These are phyloP conservation scores for Nitzschia sp. DNA, from an alignment of 108 stramenopile species.

Conservation along the genomic window DNA sequence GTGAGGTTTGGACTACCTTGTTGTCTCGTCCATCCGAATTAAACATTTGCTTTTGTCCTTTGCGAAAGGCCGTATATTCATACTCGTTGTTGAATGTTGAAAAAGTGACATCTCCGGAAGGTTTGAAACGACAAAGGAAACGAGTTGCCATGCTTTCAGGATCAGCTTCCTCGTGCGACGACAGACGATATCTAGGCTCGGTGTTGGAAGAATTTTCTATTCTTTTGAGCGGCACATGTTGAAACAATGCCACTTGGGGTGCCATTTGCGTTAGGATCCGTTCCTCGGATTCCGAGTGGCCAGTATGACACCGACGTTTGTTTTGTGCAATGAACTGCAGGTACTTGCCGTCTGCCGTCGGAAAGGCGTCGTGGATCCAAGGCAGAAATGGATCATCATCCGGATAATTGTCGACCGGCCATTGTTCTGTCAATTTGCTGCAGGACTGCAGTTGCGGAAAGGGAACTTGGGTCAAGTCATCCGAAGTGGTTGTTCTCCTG, in stretches of 20 bases:
- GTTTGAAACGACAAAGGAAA: slow-evolving; percentile 86
- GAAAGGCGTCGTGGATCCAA: slow-evolving; percentile 89
- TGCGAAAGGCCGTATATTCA: slow-evolving; percentile 70
- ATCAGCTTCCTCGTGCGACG: slow-evolving; percentile 78
- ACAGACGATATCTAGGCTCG: slow-evolving; percentile 52
- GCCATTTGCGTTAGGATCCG: slow-evolving; percentile 38
- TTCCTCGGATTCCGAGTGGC: slow-evolving; percentile 26
- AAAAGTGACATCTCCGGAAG: slow-evolving; percentile 57
- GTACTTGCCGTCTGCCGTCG: slow-evolving; percentile 64
- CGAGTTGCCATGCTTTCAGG: slow-evolving; percentile 73
- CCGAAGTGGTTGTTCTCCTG: slow-evolving; percentile 12
- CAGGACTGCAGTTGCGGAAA: slow-evolving; percentile 22
- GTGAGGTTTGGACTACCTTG: slow-evolving; percentile 68
- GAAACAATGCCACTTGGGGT: slow-evolving; percentile 74
- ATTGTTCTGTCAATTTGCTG: background rate
- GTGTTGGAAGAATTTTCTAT: slow-evolving; percentile 22
- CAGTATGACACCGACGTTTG: slow-evolving; percentile 63
- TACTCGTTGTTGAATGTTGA: slow-evolving; percentile 73
- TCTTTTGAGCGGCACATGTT: slow-evolving; percentile 63
- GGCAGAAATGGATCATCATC: slow-evolving; percentile 80
- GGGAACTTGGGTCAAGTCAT: slow-evolving; percentile 12
- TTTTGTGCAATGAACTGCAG: slow-evolving; percentile 84
- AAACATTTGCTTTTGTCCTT: slow-evolving; percentile 55
- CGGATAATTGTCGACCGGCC: slow-evolving; percentile 15
- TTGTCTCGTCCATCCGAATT: slow-evolving; percentile 69